phyloP scores from a whole-genome alignment of 2,329 filamentous ascomycete genomes.

The Geosmithia flava region DNA sequence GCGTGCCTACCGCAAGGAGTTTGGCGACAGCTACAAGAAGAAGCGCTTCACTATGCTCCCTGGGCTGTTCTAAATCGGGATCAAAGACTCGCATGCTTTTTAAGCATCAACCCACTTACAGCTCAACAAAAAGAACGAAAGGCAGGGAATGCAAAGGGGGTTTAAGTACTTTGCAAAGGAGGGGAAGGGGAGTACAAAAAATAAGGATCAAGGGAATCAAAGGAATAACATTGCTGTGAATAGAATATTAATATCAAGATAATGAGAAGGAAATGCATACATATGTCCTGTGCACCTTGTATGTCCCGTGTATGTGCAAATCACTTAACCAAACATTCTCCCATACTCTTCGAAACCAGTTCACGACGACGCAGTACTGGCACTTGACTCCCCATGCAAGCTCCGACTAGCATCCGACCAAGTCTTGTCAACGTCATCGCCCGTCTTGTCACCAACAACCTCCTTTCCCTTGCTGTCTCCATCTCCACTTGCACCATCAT shows the following conservation, averaged over 20 bases:
- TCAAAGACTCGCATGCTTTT: not conserved
- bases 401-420: constrained; percentile 26
- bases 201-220: not conserved
- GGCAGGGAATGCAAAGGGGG: no score
- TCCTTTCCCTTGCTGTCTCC: constrained; percentile 3
- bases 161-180: not conserved
- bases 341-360: not conserved
- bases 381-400: constrained; percentile 21
- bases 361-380: constrained; percentile 10
- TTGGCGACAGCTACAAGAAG: constrained; percentile 88
- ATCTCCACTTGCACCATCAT: constrained; percentile 3
- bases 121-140: not conserved
- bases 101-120: not conserved
- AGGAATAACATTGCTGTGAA: not conserved
- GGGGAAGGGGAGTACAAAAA: not conserved
- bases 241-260: not conserved
- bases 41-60: constrained; percentile 81
- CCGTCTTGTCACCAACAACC: constrained; percentile 1
- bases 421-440: constrained; percentile 9
- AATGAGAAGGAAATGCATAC: no score
- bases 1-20: constrained; percentile 76
- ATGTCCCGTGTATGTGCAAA: not conserved
- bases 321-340: not conserved
- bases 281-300: no score
- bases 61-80: constrained; percentile 50